Evolutionary conservation across 2,329 filamentous ascomycete genomes (phyloP).

Genomic region (Xylaria sp.): DNA sequence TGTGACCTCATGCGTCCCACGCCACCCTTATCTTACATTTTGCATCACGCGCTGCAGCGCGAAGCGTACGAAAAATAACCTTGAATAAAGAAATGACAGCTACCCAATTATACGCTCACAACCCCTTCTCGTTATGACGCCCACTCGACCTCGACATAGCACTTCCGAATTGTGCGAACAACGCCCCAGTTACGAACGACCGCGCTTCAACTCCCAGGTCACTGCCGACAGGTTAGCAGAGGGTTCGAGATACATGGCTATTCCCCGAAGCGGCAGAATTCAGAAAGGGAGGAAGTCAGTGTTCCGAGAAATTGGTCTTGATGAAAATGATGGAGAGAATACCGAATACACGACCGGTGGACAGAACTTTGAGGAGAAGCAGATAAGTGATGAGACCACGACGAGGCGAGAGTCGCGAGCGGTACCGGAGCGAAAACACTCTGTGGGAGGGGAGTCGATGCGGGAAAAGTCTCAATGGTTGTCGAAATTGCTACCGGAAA

Average conservation of each 20-base stretch:
- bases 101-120: neutral
- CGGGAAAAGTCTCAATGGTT: conserved; percentile 54
- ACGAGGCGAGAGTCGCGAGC: conserved; percentile 45
- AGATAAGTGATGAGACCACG: conserved; percentile 47
- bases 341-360: conserved; percentile 46
- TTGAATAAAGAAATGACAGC: conserved; percentile 33
- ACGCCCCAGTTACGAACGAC: conserved; percentile 49
- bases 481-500: conserved; percentile 54
- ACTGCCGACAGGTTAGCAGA: conserved; percentile 65
- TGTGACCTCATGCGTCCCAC: conserved; percentile 45
- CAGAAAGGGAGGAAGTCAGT: conserved; percentile 63
- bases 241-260: conserved; percentile 54
- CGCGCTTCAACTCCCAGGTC: conserved; percentile 61
- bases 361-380: conserved; percentile 48
- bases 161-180: conserved; percentile 38
- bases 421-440: conserved; percentile 46
- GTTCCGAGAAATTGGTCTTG: conserved; percentile 63
- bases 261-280: conserved; percentile 58
- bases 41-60: conserved; percentile 17
- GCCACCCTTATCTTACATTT: conserved; percentile 29
- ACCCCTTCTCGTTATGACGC: conserved; percentile 42
- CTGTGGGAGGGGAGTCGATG: conserved; percentile 35
- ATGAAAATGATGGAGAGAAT: conserved; percentile 47
- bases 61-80: conserved; percentile 19
- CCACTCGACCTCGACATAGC: conserved; percentile 37